These are phyloP conservation scores for Solanum bulbocastanum DNA, from an alignment of 257 asterid species.

Conservation along the genomic window DNA sequence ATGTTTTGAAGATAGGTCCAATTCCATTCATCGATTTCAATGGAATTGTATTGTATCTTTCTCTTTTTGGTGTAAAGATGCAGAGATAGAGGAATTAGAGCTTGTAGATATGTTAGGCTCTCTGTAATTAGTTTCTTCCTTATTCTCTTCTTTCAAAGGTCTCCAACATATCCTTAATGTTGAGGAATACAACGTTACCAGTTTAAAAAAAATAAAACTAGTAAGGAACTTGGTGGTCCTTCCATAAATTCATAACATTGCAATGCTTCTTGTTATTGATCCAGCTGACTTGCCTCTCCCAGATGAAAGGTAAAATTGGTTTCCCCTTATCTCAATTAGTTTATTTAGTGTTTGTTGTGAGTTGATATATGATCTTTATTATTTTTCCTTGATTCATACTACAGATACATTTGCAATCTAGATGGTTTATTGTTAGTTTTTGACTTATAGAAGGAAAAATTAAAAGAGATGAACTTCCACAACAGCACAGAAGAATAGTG, in stretches of 20 bases:
- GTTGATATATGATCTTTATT: neutral
- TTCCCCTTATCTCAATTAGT: neutral
- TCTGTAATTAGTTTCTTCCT: neutral
- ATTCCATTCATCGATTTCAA: neutral
- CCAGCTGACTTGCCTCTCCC: neutral
- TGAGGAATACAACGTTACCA: neutral
- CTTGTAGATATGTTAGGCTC: neutral
- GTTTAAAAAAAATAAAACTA: neutral
- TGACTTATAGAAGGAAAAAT: neutral
- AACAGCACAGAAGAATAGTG: neutral
- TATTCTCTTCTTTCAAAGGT: neutral
- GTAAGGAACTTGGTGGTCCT: conserved; percentile 1
- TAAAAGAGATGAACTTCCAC: neutral
- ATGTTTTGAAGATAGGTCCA: neutral
- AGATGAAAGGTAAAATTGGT: neutral
- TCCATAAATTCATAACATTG: neutral
- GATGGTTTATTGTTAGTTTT: neutral
- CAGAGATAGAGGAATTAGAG: neutral
- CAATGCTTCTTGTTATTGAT: neutral
- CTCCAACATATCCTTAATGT: neutral
- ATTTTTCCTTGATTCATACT: neutral
- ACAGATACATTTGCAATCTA: neutral
- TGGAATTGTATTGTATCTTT: neutral
- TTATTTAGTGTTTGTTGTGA: neutral
- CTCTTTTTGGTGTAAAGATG: neutral